Evolutionary conservation across 108 stramenopile species (phyloP), one percentile per base, ranked within the genome.

Genomic region (Pseudonitzschia pungens): DNA sequence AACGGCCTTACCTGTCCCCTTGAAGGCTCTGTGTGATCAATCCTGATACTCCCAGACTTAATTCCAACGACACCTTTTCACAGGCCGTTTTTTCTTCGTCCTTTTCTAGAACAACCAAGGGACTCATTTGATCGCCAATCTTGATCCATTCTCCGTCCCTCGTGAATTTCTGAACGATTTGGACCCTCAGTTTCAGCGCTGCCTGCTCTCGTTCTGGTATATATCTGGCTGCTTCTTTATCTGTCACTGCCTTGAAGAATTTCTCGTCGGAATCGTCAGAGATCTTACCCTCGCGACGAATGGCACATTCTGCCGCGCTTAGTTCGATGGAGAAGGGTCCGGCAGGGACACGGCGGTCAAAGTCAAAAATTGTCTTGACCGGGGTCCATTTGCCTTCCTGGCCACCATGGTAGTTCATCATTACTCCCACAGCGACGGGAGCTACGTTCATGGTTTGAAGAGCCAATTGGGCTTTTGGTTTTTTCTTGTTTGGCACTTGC

Each of bases 341-440:
- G 14, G 93, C 93, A 18, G 93, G 93, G 29, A 94, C 88, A n/a
- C 93, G 88, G 36, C 91, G 84, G 85, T 94, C 93, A 75, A 92
- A 94, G 51, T 94, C 93, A 76, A 94, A 94, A 24, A 94, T 82
- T 3, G 86, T 82, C 68, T 94, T 94, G 42, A 88, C 83, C 0
- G 82, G 84, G 16, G 78, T 81, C 90, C 90, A 91, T 50, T 80
- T 81, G 20, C 60, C 60, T 27, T 70, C 36, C 6, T 75, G 26
- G 5, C 86, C 87, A 12, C 88, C 85, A 78, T 83, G 84, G 65
- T 91, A 94, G 65, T 88, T 87, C 71, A 81, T 84, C 33, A 73
- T 78, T 7, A 94, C 73, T 15, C 90, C 93, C 12, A 91, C 86
- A 32, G 93, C 93, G 43, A 79, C 85, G 18, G 90, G 84, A 2